Base-by-base conservation (phyloP, 2,329 filamentous ascomycete genomes). In the Penicillium sp. region DNA sequence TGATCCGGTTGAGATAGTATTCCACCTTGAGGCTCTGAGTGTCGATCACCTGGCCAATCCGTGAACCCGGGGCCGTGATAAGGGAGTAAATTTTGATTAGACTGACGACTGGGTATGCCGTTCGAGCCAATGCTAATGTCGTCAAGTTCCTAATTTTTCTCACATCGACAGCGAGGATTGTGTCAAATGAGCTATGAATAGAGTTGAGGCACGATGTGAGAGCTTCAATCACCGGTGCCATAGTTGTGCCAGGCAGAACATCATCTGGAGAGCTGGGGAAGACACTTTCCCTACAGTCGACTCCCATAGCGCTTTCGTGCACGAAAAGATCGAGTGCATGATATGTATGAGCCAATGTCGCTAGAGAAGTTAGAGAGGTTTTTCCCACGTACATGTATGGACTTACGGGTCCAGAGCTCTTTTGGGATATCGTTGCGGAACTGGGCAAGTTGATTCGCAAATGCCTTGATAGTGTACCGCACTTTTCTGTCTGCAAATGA, bases 61-160 rank as follows among this genome's bases (percentile, higher is more conserved):
- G 86, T 16, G 84, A 87, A 41, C 83, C 82, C 0, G 86, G 83
- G 14, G 83, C 81, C 1, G 84, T 83, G 3, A 87, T 85, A 9
- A 86, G 84, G 49, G 89, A 87, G 73, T 88, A 88, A 59, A 92
- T 83, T 72, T 91, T 91, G 70, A 90, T 88, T 37, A 91, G 77
- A 31, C 90, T 84, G 21, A 91, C 86, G 2, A 87, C 82, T 6
- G 86, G 86, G 68, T 90, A 91, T 11, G 88, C 85, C 19, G 90
- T 84, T 27, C 89, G 85, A 16, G 90, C 88, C 65, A 90, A 86
- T 70, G 84, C 85, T 67, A 89, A 87, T 3, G 89, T 87, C 19
- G 90, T 89, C 10, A 91, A 71, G 54, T 82, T 87, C 52, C 86
- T 84, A 41, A 90, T 78, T 41, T 78, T 79, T 4, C 77, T 71